These are phyloP conservation scores for Penicillium italicum DNA, from an alignment of 2,329 filamentous ascomycete species.

Conservation along the genomic window DNA sequence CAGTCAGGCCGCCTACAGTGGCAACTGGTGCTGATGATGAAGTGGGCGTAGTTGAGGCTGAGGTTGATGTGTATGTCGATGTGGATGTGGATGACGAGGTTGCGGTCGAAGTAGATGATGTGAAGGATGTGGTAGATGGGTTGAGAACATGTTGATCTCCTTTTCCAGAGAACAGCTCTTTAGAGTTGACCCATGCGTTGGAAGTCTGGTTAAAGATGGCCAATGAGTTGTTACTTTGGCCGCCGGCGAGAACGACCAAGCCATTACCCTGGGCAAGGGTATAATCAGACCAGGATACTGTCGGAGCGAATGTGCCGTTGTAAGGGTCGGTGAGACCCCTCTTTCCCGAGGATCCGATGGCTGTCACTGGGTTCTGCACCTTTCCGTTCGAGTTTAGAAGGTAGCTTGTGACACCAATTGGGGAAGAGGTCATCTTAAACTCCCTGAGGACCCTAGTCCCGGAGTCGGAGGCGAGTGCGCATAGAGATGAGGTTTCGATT, in stretches of 20 bases:
- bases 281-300: slow-evolving; percentile 61
- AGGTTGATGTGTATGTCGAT: slow-evolving; percentile 33
- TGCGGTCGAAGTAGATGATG: slow-evolving; percentile 28
- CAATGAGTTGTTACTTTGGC: slow-evolving; percentile 63
- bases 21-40: slow-evolving; percentile 33
- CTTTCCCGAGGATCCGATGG: slow-evolving; percentile 41
- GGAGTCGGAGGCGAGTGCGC: slow-evolving; percentile 63
- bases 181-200: slow-evolving; percentile 76
- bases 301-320: slow-evolving; percentile 69
- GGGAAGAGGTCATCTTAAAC: slow-evolving; percentile 70
- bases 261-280: slow-evolving; percentile 67
- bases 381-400: slow-evolving; percentile 60
- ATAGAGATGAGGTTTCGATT: slow-evolving; percentile 59
- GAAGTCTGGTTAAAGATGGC: slow-evolving; percentile 71
- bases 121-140: slow-evolving; percentile 15
- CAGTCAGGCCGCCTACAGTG: slow-evolving; percentile 30
- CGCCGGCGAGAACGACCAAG: slow-evolving; percentile 74
- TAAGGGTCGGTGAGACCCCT: slow-evolving; percentile 64
- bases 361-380: slow-evolving; percentile 46
- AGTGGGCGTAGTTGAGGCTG: slow-evolving; percentile 29
- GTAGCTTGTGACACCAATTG: slow-evolving; percentile 70
- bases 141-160: slow-evolving; percentile 14
- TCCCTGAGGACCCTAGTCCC: slow-evolving; percentile 71
- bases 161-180: slow-evolving; percentile 55
- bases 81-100: slow-evolving; percentile 30